A percentile compares a stretch with the other conserved stretches of the same genome.
Evolutionary conservation across 192 early-diverging fungal species (phyloP).

Genomic region (Umbelopsis sp.): DNA sequence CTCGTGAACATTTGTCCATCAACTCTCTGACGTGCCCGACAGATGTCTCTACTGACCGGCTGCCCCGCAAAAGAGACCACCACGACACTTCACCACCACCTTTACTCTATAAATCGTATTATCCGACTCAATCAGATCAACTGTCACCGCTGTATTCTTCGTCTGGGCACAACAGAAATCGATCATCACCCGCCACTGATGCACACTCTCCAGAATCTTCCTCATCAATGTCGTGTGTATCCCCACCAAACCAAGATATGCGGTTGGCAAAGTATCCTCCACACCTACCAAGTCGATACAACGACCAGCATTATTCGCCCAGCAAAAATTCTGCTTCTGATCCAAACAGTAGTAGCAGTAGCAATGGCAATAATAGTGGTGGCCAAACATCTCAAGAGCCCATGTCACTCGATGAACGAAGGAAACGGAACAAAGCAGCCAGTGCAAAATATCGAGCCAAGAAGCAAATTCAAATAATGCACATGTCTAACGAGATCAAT

Average conservation of each 20-base stretch:
- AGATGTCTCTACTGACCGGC: no score
- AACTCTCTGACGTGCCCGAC: neutral
- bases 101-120: neutral
- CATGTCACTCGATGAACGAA: conserved; percentile 49
- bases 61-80: no score
- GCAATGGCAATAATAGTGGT: neutral
- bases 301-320: neutral
- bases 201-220: neutral
- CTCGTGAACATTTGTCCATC: conserved; percentile 14
- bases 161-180: neutral
- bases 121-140: no score
- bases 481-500: conserved; percentile 5
- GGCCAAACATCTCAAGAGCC: conserved; percentile 18
- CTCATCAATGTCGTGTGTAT: neutral
- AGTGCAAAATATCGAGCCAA: conserved; percentile 63
- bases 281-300: neutral
- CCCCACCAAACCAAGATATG: neutral
- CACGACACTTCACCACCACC: neutral
- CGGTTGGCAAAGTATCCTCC: neutral
- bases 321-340: neutral
- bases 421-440: conserved; percentile 59
- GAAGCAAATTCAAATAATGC: conserved; percentile 29
- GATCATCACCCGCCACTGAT: neutral
- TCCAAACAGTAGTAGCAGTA: conserved; percentile 5
- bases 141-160: no score